These are phyloP conservation scores for Kwoniella shivajii DNA, from an alignment of 1,284 basidiomycete genomes.

Conservation along the genomic window DNA sequence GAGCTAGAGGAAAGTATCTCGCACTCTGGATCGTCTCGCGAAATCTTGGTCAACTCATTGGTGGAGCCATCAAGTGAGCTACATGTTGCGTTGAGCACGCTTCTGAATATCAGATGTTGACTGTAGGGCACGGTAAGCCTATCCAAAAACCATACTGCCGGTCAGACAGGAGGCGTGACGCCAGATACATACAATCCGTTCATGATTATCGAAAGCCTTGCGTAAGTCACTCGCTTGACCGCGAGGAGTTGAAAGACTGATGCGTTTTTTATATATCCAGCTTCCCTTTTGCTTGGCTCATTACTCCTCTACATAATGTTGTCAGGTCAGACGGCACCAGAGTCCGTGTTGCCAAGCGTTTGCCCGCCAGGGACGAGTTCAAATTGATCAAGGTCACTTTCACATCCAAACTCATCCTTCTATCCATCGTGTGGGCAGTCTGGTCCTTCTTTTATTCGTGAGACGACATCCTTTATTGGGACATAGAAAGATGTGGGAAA, in stretches of 20 bases:
- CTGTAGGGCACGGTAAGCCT: background rate
- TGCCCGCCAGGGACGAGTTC: slow-evolving; percentile 21
- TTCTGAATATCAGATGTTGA: background rate
- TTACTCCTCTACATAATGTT: slow-evolving; percentile 27
- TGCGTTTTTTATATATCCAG: background rate
- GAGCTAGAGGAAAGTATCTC: slow-evolving; percentile 15
- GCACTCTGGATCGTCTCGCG: slow-evolving; percentile 15
- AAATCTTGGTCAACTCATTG: slow-evolving; percentile 14
- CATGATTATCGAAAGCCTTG: slow-evolving; percentile 29
- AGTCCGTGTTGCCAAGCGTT: slow-evolving; percentile 16
- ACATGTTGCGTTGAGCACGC: background rate
- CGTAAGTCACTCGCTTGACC: slow-evolving; percentile 6
- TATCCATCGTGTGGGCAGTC: slow-evolving; percentile 20
- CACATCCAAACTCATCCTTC: slow-evolving; percentile 16
- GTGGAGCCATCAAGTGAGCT: slow-evolving; percentile 19
- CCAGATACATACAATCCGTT: slow-evolving; percentile 15
- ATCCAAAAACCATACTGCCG: slow-evolving; percentile 20
- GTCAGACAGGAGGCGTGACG: slow-evolving; percentile 11
- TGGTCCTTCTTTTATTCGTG: slow-evolving; percentile 30
- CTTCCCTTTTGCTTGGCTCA: slow-evolving; percentile 29
- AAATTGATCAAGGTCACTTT: slow-evolving; percentile 12
- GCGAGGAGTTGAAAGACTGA: background rate
- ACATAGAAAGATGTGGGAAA: too few relatives aligned
- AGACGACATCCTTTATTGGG: too few relatives aligned
- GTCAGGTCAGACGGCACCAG: slow-evolving; percentile 26